Evolutionary conservation across 306 rosid genomes (phyloP).

Genomic region (Fragaria ananassa): DNA sequence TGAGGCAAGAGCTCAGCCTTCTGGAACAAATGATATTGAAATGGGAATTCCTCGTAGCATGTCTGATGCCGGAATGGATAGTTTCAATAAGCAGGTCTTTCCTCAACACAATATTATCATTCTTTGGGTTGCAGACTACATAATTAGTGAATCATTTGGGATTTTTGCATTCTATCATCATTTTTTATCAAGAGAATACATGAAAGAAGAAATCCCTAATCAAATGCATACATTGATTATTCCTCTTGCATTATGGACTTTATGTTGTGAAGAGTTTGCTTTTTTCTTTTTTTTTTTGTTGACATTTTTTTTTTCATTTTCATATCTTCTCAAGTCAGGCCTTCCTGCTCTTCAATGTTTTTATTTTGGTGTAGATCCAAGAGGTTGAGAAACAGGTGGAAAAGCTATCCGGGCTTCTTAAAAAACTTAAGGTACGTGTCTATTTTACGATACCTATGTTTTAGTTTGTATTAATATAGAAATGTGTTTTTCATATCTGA

Average conservation of each 20-base stretch:
- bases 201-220: not conserved
- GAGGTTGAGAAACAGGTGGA: slow-evolving; percentile 75
- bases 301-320: not conserved
- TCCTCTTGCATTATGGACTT: not conserved
- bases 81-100: slow-evolving; percentile 82
- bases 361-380: slow-evolving; percentile 44
- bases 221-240: not conserved
- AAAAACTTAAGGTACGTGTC: slow-evolving; percentile 62
- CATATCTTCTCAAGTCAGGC: not conserved
- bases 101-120: slow-evolving; percentile 4
- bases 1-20: slow-evolving; percentile 59
- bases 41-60: slow-evolving; percentile 59
- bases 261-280: slow-evolving; percentile 4
- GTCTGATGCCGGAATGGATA: slow-evolving; percentile 63
- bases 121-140: slow-evolving; percentile 5
- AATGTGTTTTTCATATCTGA: not conserved
- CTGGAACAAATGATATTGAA: slow-evolving; percentile 72
- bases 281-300: not conserved
- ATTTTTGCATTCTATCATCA: not conserved
- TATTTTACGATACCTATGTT: slow-evolving; percentile 12
- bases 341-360: not conserved
- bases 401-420: slow-evolving; percentile 60
- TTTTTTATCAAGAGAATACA: not conserved
- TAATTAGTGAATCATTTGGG: not conserved
- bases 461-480: slow-evolving; percentile 8